Evolutionary conservation across 2,329 filamentous ascomycete genomes (phyloP), one percentile per base, ranked within the genome.

Genomic region (Ophiocordyceps sinensis): DNA sequence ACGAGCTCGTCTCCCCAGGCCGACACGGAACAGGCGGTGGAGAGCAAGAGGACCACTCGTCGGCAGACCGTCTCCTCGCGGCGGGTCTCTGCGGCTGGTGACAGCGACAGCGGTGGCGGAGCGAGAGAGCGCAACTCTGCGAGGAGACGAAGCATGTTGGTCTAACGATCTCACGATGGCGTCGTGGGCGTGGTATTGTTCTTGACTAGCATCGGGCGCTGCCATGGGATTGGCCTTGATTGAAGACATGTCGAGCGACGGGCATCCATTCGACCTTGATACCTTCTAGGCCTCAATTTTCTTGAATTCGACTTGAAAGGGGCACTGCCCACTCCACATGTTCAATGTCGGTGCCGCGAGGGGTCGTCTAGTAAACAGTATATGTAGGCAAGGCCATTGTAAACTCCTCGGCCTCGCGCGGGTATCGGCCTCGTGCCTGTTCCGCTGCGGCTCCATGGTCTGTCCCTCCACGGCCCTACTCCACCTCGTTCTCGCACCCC

Each of bases 61-160:
- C 63, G 65, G 12, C 53, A 53, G 37, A 52, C 53, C 3, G 59
- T 58, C 39, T 53, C 57, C 3, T 53, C 60, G 3, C 56, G 65
- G 37, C 56, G 66, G 38, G 51, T 63, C 38, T 67, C 65, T 1
- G 59, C 65, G 13, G 56, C 60, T 11, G 46, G 58, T 3, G 57
- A 58, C 7, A 55, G 57, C 30, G 66, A 65, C 15, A 62, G 59
- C 5, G 47, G 43, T 26, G 44, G 49, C 15, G 49, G 56, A 41
- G 44, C 48, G 28, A 49, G 46, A 41, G 54, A 58, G 17, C 54
- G 53, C 23, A 49, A 51, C 42, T 62, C 52, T 29, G 63, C 65
- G 43, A 62, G 73, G 51, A 61, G 73, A 47, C 63, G 71, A 50
- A 77, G 71, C 53, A 77, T 75, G 70, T 75, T 77, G 71, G 55